Conservation (phyloP, 1,139 yeast species). For the Meyerozyma sp. region DNA sequence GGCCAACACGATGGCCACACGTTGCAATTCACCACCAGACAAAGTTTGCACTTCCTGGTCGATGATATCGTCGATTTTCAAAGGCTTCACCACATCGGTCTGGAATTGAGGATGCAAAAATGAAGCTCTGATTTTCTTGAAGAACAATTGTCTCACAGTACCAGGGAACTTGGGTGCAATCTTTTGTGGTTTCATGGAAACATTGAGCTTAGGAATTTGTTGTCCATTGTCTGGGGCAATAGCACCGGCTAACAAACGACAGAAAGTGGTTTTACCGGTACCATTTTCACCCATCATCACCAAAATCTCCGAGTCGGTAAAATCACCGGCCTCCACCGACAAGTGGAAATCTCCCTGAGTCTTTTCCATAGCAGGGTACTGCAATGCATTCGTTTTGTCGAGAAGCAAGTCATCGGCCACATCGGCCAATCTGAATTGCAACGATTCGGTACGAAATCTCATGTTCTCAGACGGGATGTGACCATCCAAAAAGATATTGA, state of each 20-base stretch:
- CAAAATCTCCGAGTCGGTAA: conserved; percentile 92
- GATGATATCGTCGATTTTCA: conserved; percentile 85
- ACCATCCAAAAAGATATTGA: conserved; percentile 95
- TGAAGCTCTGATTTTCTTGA: conserved; percentile 91
- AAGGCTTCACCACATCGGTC: conserved; percentile 95
- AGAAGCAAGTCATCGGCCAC: conserved; percentile 73
- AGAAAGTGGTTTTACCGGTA: conserved; percentile 97
- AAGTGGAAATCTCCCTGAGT: conserved; percentile 95
- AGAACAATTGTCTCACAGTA: conserved; percentile 94
- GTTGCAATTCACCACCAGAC: conserved; percentile 99
- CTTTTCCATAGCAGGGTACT: conserved; percentile 77
- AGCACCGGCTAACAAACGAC: conserved; percentile 91
- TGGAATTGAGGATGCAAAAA: conserved; percentile 97
- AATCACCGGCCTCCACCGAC: conserved; percentile 77
- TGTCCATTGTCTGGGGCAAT: conserved; percentile 77
- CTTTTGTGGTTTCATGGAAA: conserved; percentile 97
- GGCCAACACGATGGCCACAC: conserved; percentile 95
- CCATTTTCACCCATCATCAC: conserved; percentile 99
- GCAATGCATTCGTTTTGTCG: conserved; percentile 74
- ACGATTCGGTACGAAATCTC: conserved; percentile 92
- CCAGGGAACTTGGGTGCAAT: conserved; percentile 98
- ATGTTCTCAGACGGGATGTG: conserved; percentile 94
- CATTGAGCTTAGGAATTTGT: conserved; percentile 80
- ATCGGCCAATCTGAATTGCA: conserved; percentile 92
- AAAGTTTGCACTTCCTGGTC: conserved; percentile 97